These are phyloP conservation scores for Eucalyptus paniculata DNA, from an alignment of 345 rosid species.

Conservation along the genomic window DNA sequence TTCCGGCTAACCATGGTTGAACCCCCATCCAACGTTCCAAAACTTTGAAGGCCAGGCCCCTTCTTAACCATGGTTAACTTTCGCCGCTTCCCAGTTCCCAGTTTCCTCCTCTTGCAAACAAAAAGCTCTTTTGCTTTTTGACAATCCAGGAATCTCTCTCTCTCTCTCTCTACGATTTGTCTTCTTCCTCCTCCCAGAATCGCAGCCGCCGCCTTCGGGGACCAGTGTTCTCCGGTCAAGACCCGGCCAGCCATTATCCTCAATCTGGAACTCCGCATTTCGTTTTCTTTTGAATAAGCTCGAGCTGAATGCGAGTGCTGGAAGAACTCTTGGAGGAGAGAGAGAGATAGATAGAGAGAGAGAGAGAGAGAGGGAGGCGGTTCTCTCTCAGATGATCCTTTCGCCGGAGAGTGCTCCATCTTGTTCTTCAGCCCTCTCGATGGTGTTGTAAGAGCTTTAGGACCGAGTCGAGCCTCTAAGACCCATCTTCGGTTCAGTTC, in stretches of 20 bases:
- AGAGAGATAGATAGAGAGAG: not conserved
- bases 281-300: not conserved
- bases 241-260: not conserved
- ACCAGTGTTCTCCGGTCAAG: not conserved
- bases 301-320: not conserved
- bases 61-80: not conserved
- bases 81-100: slow-evolving; percentile 2
- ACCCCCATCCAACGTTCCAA: not conserved
- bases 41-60: not conserved
- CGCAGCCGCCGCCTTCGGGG: not conserved
- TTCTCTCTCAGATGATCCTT: not conserved
- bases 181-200: not conserved
- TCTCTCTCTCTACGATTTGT: not conserved
- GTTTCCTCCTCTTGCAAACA: not conserved
- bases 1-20: not conserved
- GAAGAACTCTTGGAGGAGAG: not conserved
- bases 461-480: not conserved
- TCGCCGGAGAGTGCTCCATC: not conserved
- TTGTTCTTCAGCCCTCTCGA: not conserved
- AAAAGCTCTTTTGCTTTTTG: not conserved
- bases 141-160: not conserved
- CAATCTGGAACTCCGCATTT: not conserved
- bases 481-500: not conserved
- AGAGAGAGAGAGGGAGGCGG: not conserved
- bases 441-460: not conserved